Percentiles rank a stretch among this genome's conserved stretches.
Evolutionary conservation across 2,329 filamentous ascomycete species (phyloP).

Genomic region (Botrytis fragariae): DNA sequence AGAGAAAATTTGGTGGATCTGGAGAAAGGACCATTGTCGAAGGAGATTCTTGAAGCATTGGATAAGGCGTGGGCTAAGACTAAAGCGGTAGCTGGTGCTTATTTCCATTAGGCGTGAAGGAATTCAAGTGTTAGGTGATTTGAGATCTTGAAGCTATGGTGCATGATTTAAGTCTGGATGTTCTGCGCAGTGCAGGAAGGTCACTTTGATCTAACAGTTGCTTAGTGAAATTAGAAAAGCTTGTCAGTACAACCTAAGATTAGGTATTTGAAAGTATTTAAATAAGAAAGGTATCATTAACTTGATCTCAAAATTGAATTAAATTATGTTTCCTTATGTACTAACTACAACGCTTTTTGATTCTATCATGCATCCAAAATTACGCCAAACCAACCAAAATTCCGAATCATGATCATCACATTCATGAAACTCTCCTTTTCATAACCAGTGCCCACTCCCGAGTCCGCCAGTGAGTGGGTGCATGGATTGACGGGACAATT

Average conservation of each 20-base stretch:
- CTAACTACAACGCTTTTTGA: background rate
- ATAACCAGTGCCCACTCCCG: background rate
- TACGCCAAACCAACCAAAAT: background rate
- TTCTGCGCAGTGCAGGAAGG: no score
- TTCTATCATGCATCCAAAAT: background rate
- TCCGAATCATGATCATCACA: background rate
- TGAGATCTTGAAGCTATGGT: rapidly evolving
- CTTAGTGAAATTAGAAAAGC: background rate
- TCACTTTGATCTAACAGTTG: no score
- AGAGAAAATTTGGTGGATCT: constrained; percentile 55
- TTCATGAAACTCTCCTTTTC: background rate
- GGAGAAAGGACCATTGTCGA: constrained; percentile 69
- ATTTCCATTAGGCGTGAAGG: background rate
- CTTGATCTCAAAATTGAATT: no score
- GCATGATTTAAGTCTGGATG: background rate
- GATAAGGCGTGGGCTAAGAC: constrained; percentile 15
- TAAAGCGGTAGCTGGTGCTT: background rate
- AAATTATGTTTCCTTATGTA: background rate
- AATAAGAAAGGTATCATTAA: background rate
- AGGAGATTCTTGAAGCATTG: constrained; percentile 54
- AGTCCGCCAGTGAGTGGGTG: no score
- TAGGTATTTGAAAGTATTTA: background rate
- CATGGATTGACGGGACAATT: no score
- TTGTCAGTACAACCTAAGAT: background rate
- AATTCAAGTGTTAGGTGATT: rapidly evolving